Evolutionary conservation across 257 asterid species (phyloP).

Genomic region (Solanum sejunctum): DNA sequence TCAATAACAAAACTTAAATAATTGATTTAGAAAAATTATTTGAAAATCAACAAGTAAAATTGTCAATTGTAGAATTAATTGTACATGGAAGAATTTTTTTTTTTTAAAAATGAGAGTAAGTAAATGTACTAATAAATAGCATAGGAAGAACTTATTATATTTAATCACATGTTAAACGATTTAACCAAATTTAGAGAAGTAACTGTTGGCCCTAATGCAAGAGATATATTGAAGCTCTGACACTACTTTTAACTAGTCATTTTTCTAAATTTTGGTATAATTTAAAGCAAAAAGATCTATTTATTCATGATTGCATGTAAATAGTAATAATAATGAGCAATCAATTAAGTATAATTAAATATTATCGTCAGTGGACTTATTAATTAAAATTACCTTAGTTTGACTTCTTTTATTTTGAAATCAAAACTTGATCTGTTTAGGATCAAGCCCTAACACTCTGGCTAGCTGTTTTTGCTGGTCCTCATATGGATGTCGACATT

Average conservation of each 20-base stretch:
- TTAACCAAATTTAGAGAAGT: not conserved
- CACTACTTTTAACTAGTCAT: not conserved
- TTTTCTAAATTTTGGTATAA: not conserved
- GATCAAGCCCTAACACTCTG: slow-evolving; percentile 39
- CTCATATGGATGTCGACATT: slow-evolving; percentile 43
- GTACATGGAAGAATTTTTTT: not conserved
- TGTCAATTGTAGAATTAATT: not conserved
- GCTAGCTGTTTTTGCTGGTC: slow-evolving; percentile 37
- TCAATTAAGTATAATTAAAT: not conserved
- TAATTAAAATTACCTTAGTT: slow-evolving; percentile 24
- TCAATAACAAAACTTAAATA: not conserved
- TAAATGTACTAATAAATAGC: not conserved
- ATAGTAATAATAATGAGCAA: not conserved
- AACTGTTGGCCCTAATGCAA: too few relatives aligned
- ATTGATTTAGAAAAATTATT: not conserved
- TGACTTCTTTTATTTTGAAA: slow-evolving; percentile 67
- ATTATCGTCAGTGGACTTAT: not conserved
- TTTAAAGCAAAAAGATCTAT: not conserved
- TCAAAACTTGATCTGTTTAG: slow-evolving; percentile 51
- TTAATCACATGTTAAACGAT: not conserved
- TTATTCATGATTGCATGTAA: not conserved
- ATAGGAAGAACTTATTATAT: not conserved
- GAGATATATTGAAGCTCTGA: not conserved
- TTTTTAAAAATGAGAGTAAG: not conserved
- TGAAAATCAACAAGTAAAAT: not conserved